Evolutionary conservation across 441 rosid species (phyloP), one percentile per base, ranked within the genome.

Genomic region (Gossypium lobatum): DNA sequence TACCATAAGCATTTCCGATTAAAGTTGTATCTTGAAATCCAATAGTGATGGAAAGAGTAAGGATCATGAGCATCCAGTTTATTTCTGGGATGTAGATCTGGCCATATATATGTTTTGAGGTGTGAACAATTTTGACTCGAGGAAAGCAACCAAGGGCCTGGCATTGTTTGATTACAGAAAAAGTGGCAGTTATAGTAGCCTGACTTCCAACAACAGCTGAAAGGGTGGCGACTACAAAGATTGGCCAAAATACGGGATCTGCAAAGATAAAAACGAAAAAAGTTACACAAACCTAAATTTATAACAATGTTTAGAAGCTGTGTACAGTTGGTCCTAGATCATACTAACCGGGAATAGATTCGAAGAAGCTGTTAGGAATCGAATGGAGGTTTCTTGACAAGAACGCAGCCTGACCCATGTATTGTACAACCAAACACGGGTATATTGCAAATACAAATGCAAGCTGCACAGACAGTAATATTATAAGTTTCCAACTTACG

Each of bases 341-440:
- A 25, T 76, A 79, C 86, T 78, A 70, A 94, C 97, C 85, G 64
- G 98, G 98, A 79, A 92, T 79, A 21, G 98, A 92, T 70, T 76
- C 80, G 79, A 82, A 94, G 79, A 94, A 94, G 80, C 91, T 86
- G 78, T 85, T 46, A 17, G 77, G 31, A 42, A 91, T 70, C 21
- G 83, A 80, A 1, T 4, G 20, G 54, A 75, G 81, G 81, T 92
- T 75, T 83, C 83, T 92, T 16, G 98, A 94, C 73, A 94, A 83
- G 84, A 80, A 94, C 16, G 98, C 98, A 80, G 97, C 97, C 80
- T 94, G 98, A 57, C 97, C 98, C 97, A 94, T 89, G 86, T 94
- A 94, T 80, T 94, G 98, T 73, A 92, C 85, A 76, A 92, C 97
- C 88, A 94, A 85, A 80, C 97, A 92, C 2, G 97, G 98, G 84